These are phyloP conservation scores for Paxillus ammoniavirescens DNA, from an alignment of 768 basidiomycete genomes.

Conservation along the genomic window DNA sequence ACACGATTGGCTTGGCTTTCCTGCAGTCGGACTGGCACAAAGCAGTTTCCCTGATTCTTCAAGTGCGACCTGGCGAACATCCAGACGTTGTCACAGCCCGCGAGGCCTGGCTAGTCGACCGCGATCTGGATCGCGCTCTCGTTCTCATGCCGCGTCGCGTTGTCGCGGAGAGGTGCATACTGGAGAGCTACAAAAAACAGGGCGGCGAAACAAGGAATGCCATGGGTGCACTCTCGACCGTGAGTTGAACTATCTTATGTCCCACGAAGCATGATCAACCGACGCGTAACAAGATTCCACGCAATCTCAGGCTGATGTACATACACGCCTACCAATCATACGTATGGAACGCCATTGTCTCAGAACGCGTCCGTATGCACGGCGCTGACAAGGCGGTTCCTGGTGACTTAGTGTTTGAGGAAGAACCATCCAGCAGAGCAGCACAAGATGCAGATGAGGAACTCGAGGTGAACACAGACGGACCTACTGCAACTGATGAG, in stretches of 20 bases:
- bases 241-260: slow-evolving; percentile 32
- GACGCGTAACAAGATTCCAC: slow-evolving; percentile 70
- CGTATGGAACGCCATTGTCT: slow-evolving; percentile 97
- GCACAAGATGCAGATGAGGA: slow-evolving; percentile 25
- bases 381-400: slow-evolving; percentile 73
- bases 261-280: neutral
- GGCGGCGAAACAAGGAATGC: slow-evolving; percentile 77
- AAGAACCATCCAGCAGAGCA: slow-evolving; percentile 23
- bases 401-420: slow-evolving; percentile 89
- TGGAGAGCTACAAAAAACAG: slow-evolving; percentile 87
- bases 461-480: slow-evolving; percentile 27
- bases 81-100: slow-evolving; percentile 85
- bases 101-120: slow-evolving; percentile 85
- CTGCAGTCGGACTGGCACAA: slow-evolving; percentile 88
- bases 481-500: slow-evolving; percentile 34
- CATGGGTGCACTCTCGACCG: slow-evolving; percentile 84
- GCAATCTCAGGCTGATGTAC: slow-evolving; percentile 95
- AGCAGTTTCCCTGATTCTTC: slow-evolving; percentile 80
- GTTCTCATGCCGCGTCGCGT: slow-evolving; percentile 86
- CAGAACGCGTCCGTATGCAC: slow-evolving; percentile 81
- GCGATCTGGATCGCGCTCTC: slow-evolving; percentile 78
- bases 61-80: slow-evolving; percentile 85
- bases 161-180: slow-evolving; percentile 89
- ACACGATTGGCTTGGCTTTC: slow-evolving; percentile 88
- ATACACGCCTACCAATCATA: slow-evolving; percentile 99